Conservation (phyloP, 108 stramenopile species). For the Parietichytrium sp. region DNA sequence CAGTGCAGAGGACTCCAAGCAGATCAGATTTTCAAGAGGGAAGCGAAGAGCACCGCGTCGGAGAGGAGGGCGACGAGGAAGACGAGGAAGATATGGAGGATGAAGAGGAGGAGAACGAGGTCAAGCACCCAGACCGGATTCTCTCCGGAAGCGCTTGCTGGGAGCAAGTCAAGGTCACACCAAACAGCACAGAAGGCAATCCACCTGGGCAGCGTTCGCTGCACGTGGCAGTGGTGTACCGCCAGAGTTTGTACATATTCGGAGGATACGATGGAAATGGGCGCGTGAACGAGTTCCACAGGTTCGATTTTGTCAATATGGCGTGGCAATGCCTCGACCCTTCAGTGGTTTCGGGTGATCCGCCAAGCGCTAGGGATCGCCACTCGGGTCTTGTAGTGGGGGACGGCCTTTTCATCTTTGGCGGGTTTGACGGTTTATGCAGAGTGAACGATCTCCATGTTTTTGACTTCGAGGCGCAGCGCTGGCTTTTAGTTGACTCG, state of each 20-base stretch:
- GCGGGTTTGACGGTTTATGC: slow-evolving; percentile 56
- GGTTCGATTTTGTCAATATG: slow-evolving; percentile 77
- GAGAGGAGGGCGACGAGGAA: too few relatives aligned
- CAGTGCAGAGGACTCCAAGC: too few relatives aligned
- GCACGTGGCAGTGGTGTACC: slow-evolving; percentile 79
- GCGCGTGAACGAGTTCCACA: slow-evolving; percentile 87
- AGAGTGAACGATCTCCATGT: slow-evolving; percentile 78
- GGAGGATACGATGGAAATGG: slow-evolving; percentile 78
- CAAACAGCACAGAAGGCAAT: neutral
- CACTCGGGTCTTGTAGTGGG: slow-evolving; percentile 77
- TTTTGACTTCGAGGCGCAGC: slow-evolving; percentile 74
- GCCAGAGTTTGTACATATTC: slow-evolving; percentile 69
- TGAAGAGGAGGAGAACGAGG: too few relatives aligned
- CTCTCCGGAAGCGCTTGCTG: too few relatives aligned
- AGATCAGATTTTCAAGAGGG: too few relatives aligned
- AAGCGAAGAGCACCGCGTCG: too few relatives aligned
- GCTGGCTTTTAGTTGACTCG: slow-evolving; percentile 74
- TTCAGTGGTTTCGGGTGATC: slow-evolving; percentile 59
- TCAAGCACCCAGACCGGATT: too few relatives aligned
- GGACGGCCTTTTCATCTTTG: slow-evolving; percentile 81
- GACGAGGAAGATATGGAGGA: too few relatives aligned
- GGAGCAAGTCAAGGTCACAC: slow-evolving; percentile 28
- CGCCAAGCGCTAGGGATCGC: slow-evolving; percentile 79
- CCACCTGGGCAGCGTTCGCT: slow-evolving; percentile 72
- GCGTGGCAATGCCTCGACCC: neutral